These are phyloP conservation scores for Myriangium duriaei DNA, from an alignment of 2,329 filamentous ascomycete genomes.

Conservation along the genomic window DNA sequence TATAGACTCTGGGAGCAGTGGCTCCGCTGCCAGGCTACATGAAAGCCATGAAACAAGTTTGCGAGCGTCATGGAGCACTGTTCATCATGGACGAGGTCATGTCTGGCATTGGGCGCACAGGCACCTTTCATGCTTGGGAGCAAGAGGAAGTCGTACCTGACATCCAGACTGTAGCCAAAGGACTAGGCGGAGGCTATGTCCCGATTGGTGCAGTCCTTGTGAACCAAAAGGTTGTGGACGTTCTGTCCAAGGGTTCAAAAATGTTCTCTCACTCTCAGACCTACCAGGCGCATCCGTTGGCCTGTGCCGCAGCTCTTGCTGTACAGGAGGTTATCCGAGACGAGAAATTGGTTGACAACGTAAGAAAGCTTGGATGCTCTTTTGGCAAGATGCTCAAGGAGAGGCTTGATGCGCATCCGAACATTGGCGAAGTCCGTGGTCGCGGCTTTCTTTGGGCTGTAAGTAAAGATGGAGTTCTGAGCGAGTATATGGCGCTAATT, in stretches of 20 bases:
- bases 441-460: constrained; percentile 44
- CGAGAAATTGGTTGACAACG: constrained; percentile 44
- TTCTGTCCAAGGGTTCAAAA: constrained; percentile 28
- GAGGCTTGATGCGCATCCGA: constrained; percentile 29
- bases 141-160: constrained; percentile 41
- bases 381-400: constrained; percentile 32
- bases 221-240: constrained; percentile 34
- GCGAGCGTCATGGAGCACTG: constrained; percentile 42
- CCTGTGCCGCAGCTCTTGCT: constrained; percentile 47
- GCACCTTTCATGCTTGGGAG: constrained; percentile 21
- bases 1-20: constrained; percentile 39
- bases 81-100: constrained; percentile 42
- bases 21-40: constrained; percentile 43
- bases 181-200: constrained; percentile 48
- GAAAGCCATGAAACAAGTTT: constrained; percentile 40
- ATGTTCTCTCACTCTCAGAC: constrained; percentile 47
- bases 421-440: constrained; percentile 49
- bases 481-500: too few species aligned
- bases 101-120: constrained; percentile 20
- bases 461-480: too few species aligned
- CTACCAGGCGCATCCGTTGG: constrained; percentile 45
- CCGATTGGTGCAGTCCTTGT: constrained; percentile 47
- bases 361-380: constrained; percentile 36
- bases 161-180: constrained; percentile 52
- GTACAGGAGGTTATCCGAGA: constrained; percentile 46